These are phyloP conservation scores for Xylariaceae sp. DNA, from an alignment of 2,329 filamentous ascomycete species.

Conservation along the genomic window DNA sequence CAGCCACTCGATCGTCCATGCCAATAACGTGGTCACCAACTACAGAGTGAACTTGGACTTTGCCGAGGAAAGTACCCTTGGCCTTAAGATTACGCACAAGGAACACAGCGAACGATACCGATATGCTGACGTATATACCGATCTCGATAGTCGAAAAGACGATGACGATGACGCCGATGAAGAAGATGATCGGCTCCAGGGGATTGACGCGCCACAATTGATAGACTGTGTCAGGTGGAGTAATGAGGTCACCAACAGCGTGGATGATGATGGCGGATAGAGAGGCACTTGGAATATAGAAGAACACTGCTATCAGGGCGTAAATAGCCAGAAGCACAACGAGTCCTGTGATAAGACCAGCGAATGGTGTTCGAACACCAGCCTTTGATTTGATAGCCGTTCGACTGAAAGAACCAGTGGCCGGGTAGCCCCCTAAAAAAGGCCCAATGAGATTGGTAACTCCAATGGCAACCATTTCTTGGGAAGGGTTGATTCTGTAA, in stretches of 20 bases:
- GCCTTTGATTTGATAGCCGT: constrained; percentile 98
- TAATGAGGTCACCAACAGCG: constrained; percentile 89
- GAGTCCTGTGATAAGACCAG: constrained; percentile 81
- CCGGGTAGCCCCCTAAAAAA: constrained; percentile 87
- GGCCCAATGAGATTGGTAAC: constrained; percentile 86
- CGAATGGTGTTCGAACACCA: constrained; percentile 86
- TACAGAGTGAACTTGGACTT: constrained; percentile 80
- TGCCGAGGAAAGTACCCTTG: constrained; percentile 78
- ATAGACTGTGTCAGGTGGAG: constrained; percentile 85
- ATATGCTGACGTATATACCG: constrained; percentile 86
- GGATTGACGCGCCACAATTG: constrained; percentile 95
- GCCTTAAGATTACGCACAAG: constrained; percentile 82
- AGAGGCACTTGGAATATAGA: constrained; percentile 80
- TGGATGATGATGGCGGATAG: constrained; percentile 92
- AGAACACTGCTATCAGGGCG: constrained; percentile 83
- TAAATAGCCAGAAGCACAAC: constrained; percentile 90
- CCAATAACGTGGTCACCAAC: constrained; percentile 72
- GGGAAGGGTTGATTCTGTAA: constrained; percentile 91
- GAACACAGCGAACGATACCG: constrained; percentile 71
- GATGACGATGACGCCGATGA: constrained; percentile 86
- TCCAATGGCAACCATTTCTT: constrained; percentile 93
- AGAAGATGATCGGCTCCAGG: constrained; percentile 87
- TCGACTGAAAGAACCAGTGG: constrained; percentile 92
- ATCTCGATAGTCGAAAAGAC: constrained; percentile 87
- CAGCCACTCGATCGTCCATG: constrained; percentile 49